Evolutionary conservation across 305 asterid genomes (phyloP), one percentile per base, ranked within the genome.

Genomic region (Fraxinus floribunda): DNA sequence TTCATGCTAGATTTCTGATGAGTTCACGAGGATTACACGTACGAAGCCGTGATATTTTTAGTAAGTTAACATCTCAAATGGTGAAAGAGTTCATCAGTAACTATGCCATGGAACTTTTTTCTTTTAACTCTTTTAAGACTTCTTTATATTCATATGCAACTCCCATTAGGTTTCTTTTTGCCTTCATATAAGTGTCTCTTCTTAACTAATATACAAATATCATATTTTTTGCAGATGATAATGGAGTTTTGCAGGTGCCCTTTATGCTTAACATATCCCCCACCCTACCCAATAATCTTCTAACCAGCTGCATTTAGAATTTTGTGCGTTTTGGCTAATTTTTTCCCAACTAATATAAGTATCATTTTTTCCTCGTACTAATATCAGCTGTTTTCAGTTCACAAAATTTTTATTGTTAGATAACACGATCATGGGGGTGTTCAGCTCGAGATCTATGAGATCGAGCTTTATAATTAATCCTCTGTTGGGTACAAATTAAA

Each of bases 1-100:
- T 85, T 88, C 93, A 90, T 91, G 97, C 89, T 76, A 92, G 97
- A 91, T 82, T 78, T 84, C 26, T 32, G 92, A 85, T 91, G 91
- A 88, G 26, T 75, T 41, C 20, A 24, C n/a, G 20, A 1, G 9
- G 18, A 1, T 11, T 24, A 7, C 15, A 7, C 1, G 6, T 2
- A 13, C 7, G 73, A 7, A 6, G 29, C 16, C 8, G 0, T 16
- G 5, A 11, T 8, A 3, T 24, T 7, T 0, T 0, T 8, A 64
- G 70, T 20, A 20, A 7, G 4, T 62, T 8, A 2, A 62, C 30
- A 9, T 62, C 15, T 60, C 70, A 62, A 64, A 24, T 3, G 15
- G 64, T n/a, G 64, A 55, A 55, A n/a, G 64, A 16, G 64, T 1
- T 16, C 2, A 60, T 60, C 22, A 22, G 71, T 26, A 9, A 22